A percentile compares a stretch with the other conserved stretches of the same genome.
These are phyloP conservation scores for Hymenoscyphus salicellus DNA, from an alignment of 2,329 filamentous ascomycete species.

Conservation along the genomic window DNA sequence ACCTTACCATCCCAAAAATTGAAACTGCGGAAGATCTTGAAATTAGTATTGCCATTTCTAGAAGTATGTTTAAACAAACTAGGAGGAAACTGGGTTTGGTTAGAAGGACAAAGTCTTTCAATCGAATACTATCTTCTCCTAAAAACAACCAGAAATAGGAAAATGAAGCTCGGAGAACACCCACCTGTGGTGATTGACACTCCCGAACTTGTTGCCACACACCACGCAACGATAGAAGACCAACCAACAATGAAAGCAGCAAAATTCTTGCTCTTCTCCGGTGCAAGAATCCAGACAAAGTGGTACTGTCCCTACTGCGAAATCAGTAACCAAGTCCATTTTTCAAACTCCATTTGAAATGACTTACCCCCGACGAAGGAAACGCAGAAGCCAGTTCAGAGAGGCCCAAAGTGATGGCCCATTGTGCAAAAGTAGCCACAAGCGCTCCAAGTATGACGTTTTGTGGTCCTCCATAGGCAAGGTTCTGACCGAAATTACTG, in stretches of 20 bases:
- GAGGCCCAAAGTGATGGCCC: slow-evolving; percentile 28
- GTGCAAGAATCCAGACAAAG: slow-evolving; percentile 31
- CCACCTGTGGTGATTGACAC: slow-evolving; percentile 1
- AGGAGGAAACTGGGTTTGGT: too few relatives aligned
- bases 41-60: too few relatives aligned
- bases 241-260: slow-evolving; percentile 14
- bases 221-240: slow-evolving; percentile 14
- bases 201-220: slow-evolving; percentile 8
- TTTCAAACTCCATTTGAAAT: not conserved
- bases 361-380: slow-evolving; percentile 22
- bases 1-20: slow-evolving; percentile 13
- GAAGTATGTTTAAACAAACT: too few relatives aligned
- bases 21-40: not conserved
- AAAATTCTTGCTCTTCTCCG: slow-evolving; percentile 11
- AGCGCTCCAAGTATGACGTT: slow-evolving; percentile 29
- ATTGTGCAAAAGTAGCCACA: slow-evolving; percentile 26
- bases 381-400: slow-evolving; percentile 33
- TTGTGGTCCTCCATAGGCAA: slow-evolving; percentile 31
- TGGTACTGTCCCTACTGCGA: slow-evolving; percentile 33
- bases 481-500: slow-evolving; percentile 14
- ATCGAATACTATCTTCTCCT: too few relatives aligned
- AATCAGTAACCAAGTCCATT: not conserved
- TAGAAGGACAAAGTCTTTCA: too few relatives aligned
- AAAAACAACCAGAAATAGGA: too few relatives aligned
- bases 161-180: too few relatives aligned